These are phyloP conservation scores for Tuber borchii DNA, from an alignment of 495 filamentous ascomycete species.

Conservation along the genomic window DNA sequence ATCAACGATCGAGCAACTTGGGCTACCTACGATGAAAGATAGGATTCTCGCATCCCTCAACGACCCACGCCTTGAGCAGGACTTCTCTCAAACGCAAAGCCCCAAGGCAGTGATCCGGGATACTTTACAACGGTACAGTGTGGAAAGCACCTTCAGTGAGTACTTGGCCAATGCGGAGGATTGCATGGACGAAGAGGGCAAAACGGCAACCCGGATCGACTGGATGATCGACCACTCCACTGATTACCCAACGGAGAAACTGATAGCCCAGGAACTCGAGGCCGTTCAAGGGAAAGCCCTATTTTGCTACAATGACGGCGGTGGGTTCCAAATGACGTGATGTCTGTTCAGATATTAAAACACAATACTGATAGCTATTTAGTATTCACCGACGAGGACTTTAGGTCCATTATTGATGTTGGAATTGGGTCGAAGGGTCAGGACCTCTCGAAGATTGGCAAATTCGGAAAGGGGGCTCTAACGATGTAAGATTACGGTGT, in stretches of 20 bases:
- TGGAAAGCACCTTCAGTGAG: constrained; percentile 45
- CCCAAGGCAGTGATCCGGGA: constrained; percentile 43
- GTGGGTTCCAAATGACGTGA: constrained; percentile 12
- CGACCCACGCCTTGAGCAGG: constrained; percentile 43
- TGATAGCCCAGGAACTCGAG: constrained; percentile 39
- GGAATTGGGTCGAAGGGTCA: constrained; percentile 26
- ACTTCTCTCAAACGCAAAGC: constrained; percentile 44
- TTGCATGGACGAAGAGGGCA: constrained; percentile 4
- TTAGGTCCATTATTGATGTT: constrained; percentile 44
- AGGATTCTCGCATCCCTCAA: no score
- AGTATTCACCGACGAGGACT: constrained; percentile 44
- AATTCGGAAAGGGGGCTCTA: constrained; percentile 46
- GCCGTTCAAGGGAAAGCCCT: constrained; percentile 44
- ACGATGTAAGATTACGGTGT: constrained; percentile 37
- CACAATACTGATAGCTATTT: constrained; percentile 7
- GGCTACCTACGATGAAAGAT: no score
- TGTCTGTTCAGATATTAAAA: not conserved
- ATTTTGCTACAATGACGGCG: constrained; percentile 44
- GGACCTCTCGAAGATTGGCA: constrained; percentile 43
- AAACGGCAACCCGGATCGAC: constrained; percentile 39
- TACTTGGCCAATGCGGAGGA: constrained; percentile 49
- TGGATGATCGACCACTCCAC: constrained; percentile 44
- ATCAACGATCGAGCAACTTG: no score
- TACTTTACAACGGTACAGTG: constrained; percentile 44
- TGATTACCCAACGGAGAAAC: constrained; percentile 13